These are phyloP conservation scores for Macadamia integrifolia DNA, from an alignment of 164 flowering plant genomes.

Conservation along the genomic window DNA sequence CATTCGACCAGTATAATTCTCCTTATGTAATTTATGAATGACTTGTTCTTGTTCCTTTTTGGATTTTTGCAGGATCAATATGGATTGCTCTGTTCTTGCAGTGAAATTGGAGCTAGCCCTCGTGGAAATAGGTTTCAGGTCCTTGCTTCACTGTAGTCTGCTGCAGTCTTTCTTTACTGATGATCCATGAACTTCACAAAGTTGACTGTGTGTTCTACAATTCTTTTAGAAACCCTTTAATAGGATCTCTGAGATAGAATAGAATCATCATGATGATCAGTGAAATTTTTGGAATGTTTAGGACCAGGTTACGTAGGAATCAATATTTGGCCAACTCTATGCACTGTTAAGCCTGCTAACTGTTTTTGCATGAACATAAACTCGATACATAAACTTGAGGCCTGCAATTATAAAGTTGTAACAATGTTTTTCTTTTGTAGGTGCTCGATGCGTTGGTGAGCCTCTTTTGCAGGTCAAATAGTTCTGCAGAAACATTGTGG, in stretches of 20 bases:
- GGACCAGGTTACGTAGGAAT: not conserved
- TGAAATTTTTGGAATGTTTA: not conserved
- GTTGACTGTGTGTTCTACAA: not conserved
- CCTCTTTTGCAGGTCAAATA: constrained; percentile 77
- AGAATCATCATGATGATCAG: not conserved
- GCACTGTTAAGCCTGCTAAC: not conserved
- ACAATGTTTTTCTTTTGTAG: constrained; percentile 28
- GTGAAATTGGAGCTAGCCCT: constrained; percentile 48
- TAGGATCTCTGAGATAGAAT: not conserved
- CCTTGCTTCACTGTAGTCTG: not conserved
- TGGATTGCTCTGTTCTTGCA: constrained; percentile 38
- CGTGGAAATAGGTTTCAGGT: constrained; percentile 71
- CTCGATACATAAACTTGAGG: too few species aligned
- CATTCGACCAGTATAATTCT: not conserved
- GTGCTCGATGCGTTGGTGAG: constrained; percentile 82
- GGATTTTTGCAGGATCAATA: constrained; percentile 50
- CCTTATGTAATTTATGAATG: not conserved
- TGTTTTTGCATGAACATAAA: too few species aligned
- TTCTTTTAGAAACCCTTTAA: not conserved
- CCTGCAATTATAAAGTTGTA: not conserved
- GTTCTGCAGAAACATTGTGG: constrained; percentile 93
- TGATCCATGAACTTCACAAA: not conserved
- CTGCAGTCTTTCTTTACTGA: not conserved
- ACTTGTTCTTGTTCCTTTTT: not conserved
- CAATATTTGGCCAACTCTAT: not conserved